Percentiles rank a stretch among this genome's conserved stretches.
phyloP scores from a whole-genome alignment of 78 protist genomes.

The Dictyostelium firmibasis region DNA sequence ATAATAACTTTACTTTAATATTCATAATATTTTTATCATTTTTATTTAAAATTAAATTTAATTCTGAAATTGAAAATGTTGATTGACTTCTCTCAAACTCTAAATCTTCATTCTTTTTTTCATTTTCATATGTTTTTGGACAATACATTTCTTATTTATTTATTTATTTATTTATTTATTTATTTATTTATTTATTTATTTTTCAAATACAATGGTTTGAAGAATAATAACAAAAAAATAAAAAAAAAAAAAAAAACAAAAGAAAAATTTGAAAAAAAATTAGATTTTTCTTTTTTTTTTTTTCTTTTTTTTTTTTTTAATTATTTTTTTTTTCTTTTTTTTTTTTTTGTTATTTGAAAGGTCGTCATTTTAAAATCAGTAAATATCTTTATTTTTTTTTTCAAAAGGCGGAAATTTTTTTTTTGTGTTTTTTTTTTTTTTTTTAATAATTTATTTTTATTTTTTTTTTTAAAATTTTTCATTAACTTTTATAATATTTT shows the following conservation, averaged over 20 bases:
- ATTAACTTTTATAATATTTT: not conserved
- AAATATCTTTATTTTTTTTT: too few relatives aligned
- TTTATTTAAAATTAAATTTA: not conserved
- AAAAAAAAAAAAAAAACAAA: too few relatives aligned
- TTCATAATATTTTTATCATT: not conserved
- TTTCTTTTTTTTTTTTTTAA: too few relatives aligned
- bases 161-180: not conserved
- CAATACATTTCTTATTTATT: not conserved
- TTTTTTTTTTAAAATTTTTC: not conserved
- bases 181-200: too few relatives aligned
- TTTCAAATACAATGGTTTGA: too few relatives aligned
- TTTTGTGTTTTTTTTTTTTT: not conserved
- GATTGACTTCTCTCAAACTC: constrained; percentile 25
- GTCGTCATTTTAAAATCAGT: not conserved
- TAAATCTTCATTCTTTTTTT: not conserved
- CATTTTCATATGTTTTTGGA: not conserved
- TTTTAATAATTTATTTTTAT: not conserved
- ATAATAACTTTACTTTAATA: not conserved
- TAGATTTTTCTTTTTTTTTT: too few relatives aligned
- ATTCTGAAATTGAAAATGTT: not conserved
- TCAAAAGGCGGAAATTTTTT: too few relatives aligned
- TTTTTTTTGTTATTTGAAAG: too few relatives aligned
- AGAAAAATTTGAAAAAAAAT: too few relatives aligned
- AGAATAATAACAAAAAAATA: too few relatives aligned
- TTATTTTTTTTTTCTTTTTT: too few relatives aligned